phyloP scores from a whole-genome alignment of 768 basidiomycete genomes.

The Trametes villosa region DNA sequence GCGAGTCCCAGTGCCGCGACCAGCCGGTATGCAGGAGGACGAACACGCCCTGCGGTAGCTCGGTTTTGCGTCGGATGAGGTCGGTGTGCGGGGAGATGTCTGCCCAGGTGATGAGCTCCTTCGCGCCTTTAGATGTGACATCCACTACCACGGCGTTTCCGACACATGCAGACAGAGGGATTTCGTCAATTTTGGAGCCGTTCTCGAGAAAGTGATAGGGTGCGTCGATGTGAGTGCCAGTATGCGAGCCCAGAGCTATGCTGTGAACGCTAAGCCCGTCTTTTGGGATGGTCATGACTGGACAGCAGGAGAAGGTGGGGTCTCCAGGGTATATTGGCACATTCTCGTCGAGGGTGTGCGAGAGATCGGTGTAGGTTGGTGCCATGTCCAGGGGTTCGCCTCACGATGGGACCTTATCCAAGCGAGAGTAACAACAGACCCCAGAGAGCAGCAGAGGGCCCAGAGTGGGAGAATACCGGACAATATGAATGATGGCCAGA shows the following conservation, averaged over 20 bases:
- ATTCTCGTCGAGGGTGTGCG: slow-evolving; percentile 49
- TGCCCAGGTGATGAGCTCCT: slow-evolving; percentile 22
- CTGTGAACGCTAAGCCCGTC: slow-evolving; percentile 56
- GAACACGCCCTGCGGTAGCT: slow-evolving; percentile 38
- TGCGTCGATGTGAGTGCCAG: slow-evolving; percentile 81
- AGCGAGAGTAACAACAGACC: too few species aligned
- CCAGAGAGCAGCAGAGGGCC: too few species aligned
- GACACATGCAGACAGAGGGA: slow-evolving; percentile 56
- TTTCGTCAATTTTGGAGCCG: slow-evolving; percentile 59
- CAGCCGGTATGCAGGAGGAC: slow-evolving; percentile 71
- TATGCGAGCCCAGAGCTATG: slow-evolving; percentile 66
- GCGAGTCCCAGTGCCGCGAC: slow-evolving; percentile 49
- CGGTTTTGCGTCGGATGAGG: slow-evolving; percentile 32
- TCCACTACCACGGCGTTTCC: slow-evolving; percentile 56
- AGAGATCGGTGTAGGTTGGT: slow-evolving; percentile 53
- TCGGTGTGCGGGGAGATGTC: slow-evolving; percentile 36
- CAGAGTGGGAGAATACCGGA: too few species aligned
- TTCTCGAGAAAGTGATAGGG: slow-evolving; percentile 69
- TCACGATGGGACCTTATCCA: too few species aligned
- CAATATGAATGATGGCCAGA: too few species aligned
- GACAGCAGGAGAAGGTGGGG: slow-evolving; percentile 49
- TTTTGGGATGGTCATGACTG: slow-evolving; percentile 43
- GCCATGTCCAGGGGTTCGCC: background rate
- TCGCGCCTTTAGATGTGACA: slow-evolving; percentile 34
- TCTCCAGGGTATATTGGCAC: slow-evolving; percentile 61